Evolutionary conservation across 2,329 filamentous ascomycete species (phyloP), one percentile per base, ranked within the genome.

Genomic region (Emmonsiellopsis sp.): DNA sequence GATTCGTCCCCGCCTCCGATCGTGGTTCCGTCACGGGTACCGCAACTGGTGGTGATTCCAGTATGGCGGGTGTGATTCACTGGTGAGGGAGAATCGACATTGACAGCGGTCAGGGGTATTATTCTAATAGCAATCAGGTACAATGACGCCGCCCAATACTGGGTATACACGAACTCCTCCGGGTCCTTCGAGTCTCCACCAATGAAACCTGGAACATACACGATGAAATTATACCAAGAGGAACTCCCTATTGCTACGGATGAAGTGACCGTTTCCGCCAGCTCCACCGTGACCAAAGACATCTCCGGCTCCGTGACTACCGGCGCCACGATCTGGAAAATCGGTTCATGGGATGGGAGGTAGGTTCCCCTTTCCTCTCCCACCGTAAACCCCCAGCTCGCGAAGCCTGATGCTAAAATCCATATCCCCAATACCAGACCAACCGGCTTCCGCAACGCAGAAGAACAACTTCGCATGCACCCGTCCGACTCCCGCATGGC

Each of bases 121-220:
- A 26, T 26, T 26, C 20, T 26, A 26, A 26, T 26, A 26, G 20
- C 20, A 26, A 26, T 26, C 5, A 26, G 62, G 63, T 80, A 78
- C 68, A 86, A 86, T 65, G 64, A 64, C 32, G 71, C 72, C 5
- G 79, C 81, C 0, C 84, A 86, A 62, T 86, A 86, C 72, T 87
- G 83, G 83, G 69, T 76, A 5, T 80, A 80, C 55, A 77, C 80
- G 16, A 72, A 72, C 7, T 75, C 75, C 20, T 71, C 67, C 44
- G 82, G 82, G 8, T 71, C 71, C 10, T 87, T 83, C 67, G 83
- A 76, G 2, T 84, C 82, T 0, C 83, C 83, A 0, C 70, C 76
- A 53, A 86, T 86, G 83, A 83, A 82, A 61, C 79, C 82, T 0
- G 83, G 83, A 32, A 83, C 79, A 0, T 86, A 86, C 68, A 84